Evolutionary conservation across 2,329 filamentous ascomycete genomes (phyloP).

Genomic region (Arachnomyces sp.): DNA sequence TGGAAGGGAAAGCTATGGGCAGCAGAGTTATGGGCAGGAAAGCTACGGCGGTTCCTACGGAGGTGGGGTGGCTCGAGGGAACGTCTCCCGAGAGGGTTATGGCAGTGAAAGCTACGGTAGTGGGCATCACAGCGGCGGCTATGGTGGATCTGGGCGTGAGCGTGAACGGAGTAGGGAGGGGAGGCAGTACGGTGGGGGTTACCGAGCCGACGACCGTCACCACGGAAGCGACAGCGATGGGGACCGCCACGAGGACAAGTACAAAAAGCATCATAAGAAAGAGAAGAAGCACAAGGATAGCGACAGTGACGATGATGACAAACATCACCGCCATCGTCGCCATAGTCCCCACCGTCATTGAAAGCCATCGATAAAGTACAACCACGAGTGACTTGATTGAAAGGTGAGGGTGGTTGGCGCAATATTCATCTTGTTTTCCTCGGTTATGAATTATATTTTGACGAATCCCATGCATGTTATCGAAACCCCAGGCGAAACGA

Average conservation of each 20-base stretch:
- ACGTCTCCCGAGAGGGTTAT: conserved; percentile 5
- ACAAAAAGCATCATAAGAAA: conserved; percentile 7
- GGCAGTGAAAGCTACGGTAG: conserved; percentile 7
- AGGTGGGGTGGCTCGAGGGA: conserved; percentile 1
- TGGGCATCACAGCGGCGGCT: conserved; percentile 8
- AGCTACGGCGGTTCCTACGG: conserved; percentile 4
- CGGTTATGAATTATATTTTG: no score
- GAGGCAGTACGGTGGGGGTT: background rate
- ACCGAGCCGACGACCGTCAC: conserved; percentile 14
- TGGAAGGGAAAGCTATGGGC: conserved; percentile 1
- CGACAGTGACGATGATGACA: conserved; percentile 11
- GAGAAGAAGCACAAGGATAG: no score
- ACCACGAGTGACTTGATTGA: no score
- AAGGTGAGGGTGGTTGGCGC: no score
- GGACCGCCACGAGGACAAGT: conserved; percentile 9
- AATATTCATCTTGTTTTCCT: no score
- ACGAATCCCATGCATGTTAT: no score
- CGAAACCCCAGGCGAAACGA: no score
- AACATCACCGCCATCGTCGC: conserved; percentile 7
- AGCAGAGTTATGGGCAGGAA: background rate
- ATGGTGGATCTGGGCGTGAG: conserved; percentile 1
- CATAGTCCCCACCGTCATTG: conserved; percentile 5
- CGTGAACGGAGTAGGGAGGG: no score
- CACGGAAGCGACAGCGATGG: conserved; percentile 17
- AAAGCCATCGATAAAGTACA: no score